phyloP scores from a whole-genome alignment of 192 early-diverging fungal species.

The Backusella westeae region DNA sequence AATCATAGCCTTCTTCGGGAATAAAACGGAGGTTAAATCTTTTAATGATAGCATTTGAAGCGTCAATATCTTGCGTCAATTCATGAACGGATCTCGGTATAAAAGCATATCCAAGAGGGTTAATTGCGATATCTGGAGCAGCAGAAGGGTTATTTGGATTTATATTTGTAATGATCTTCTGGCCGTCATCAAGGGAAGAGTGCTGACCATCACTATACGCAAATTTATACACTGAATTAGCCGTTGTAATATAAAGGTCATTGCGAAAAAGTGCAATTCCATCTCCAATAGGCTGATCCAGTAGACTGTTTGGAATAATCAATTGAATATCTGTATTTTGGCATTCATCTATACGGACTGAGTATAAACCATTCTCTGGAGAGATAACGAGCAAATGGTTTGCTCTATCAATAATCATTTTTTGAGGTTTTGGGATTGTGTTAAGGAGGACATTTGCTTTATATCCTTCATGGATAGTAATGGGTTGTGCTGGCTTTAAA shows the following conservation, averaged over 20 bases:
- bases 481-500: conserved; percentile 5
- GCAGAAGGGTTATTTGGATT: conserved; percentile 9
- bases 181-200: background rate
- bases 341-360: conserved; percentile 28
- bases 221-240: conserved; percentile 18
- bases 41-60: conserved; percentile 18
- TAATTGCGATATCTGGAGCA: conserved; percentile 25
- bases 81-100: conserved; percentile 13
- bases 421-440: conserved; percentile 19
- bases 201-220: conserved; percentile 30
- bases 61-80: background rate
- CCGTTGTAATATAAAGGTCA: conserved; percentile 24
- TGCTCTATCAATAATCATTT: conserved; percentile 15
- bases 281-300: conserved; percentile 4
- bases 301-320: background rate
- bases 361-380: conserved; percentile 19
- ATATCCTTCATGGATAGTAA: conserved; percentile 19
- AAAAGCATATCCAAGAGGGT: conserved; percentile 25
- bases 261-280: conserved; percentile 15
- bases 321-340: conserved; percentile 19
- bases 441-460: conserved; percentile 24
- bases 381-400: conserved; percentile 28
- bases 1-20: conserved; percentile 31
- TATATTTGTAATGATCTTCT: conserved; percentile 13
- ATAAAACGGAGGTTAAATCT: conserved; percentile 26